Conservation (phyloP, 1,284 basidiomycete species). For the Megacollybia platyphylla region DNA sequence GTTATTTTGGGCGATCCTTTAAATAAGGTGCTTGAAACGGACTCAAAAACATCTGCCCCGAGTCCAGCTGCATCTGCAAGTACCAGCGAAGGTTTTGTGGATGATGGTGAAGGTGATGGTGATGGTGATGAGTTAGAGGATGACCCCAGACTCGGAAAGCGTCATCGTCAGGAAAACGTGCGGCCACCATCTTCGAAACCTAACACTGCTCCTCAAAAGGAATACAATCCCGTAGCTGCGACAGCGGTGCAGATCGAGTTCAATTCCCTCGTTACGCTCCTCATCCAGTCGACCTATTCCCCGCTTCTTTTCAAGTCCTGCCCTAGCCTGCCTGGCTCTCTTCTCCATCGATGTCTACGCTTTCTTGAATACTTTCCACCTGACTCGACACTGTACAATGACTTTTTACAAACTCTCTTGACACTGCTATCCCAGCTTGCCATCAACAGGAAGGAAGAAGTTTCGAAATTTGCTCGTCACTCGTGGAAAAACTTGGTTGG, state of each 20-base stretch:
- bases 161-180: conserved; percentile 13
- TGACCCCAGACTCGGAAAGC: conserved; percentile 18
- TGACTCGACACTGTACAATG: conserved; percentile 66
- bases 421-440: conserved; percentile 59
- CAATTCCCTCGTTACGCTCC: conserved; percentile 49
- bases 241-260: conserved; percentile 61
- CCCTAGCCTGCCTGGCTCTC: conserved; percentile 6
- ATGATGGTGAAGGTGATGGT: conserved; percentile 16
- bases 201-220: conserved; percentile 4
- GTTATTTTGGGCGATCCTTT: conserved; percentile 58
- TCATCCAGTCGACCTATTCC: conserved; percentile 48
- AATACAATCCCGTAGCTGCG: conserved; percentile 17
- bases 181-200: background rate
- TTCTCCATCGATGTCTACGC: conserved; percentile 54
- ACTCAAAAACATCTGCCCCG: conserved; percentile 15
- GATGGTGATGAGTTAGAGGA: conserved; percentile 14
- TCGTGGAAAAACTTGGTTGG: conserved; percentile 55
- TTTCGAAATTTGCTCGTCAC: conserved; percentile 43
- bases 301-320: conserved; percentile 26
- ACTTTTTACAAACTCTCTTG: conserved; percentile 60
- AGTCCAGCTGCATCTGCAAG: conserved; percentile 12
- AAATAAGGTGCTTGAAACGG: conserved; percentile 22
- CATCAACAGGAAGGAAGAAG: conserved; percentile 51
- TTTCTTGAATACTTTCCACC: conserved; percentile 53
- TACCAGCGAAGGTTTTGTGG: conserved; percentile 17